A percentile compares a stretch with the other conserved stretches of the same genome.
These are phyloP conservation scores for Chloranthus sessilifolius DNA, from an alignment of 164 flowering plant genomes.

Conservation along the genomic window DNA sequence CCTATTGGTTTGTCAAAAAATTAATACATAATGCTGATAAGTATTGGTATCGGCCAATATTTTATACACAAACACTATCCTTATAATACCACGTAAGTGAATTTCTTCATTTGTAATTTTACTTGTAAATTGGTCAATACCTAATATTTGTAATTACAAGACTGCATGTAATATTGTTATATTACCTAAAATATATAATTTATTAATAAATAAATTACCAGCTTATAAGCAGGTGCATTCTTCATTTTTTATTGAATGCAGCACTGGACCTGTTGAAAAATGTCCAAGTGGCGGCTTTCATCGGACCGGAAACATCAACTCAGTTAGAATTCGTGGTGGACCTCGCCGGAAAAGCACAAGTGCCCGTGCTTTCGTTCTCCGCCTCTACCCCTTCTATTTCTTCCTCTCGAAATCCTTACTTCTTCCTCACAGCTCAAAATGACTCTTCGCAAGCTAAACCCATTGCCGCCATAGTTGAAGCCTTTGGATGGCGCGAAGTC, in stretches of 20 bases:
- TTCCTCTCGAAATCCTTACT: constrained; percentile 20
- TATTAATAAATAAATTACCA: too few relatives aligned
- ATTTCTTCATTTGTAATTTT: too few relatives aligned
- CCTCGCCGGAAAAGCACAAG: constrained; percentile 25
- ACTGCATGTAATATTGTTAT: too few relatives aligned
- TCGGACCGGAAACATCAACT: constrained; percentile 25
- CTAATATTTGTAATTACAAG: too few relatives aligned
- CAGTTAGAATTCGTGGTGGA: constrained; percentile 20
- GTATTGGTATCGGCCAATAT: too few relatives aligned
- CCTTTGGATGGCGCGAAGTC: constrained; percentile 28
- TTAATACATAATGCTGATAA: too few relatives aligned
- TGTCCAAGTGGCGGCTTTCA: constrained; percentile 25
- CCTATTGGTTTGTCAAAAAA: too few relatives aligned
- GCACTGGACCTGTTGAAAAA: constrained; percentile 30
- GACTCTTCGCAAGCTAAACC: constrained; percentile 34
- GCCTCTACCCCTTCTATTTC: constrained; percentile 32
- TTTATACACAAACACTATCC: too few relatives aligned
- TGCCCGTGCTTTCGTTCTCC: constrained; percentile 38
- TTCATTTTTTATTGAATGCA: constrained; percentile 9
- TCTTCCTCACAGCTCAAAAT: constrained; percentile 22
- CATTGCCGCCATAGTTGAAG: constrained; percentile 19
- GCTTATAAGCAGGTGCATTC: too few relatives aligned
- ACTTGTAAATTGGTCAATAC: too few relatives aligned
- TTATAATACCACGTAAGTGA: too few relatives aligned
- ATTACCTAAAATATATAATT: too few relatives aligned